Evolutionary conservation across 306 rosid genomes (phyloP), one percentile per base, ranked within the genome.

Genomic region (Amphicarpaea edgeworthii): DNA sequence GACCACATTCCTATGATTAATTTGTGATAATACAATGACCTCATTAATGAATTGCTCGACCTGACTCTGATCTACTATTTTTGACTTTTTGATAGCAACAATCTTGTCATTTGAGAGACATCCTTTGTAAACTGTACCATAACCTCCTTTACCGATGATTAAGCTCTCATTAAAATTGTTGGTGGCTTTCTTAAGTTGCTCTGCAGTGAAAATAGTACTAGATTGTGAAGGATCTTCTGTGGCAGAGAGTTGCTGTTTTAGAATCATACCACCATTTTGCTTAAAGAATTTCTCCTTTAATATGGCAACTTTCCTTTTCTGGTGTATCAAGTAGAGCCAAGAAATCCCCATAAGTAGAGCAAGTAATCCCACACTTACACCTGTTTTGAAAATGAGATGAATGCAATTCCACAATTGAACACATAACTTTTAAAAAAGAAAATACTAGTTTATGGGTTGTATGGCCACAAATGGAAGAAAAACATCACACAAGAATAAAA

Each of bases 1-100:
- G 4, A 79, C 89, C 57, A 85, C 84, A 63, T 85, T 86, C 4
- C 83, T 78, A 0, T 84, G 90, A 21, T 82, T 83, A 45, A 88
- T 79, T 84, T 84, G 88, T 6, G 87, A 81, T 0, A 86, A 64
- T n/a, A 84, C 75, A 4, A 70, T 21, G 1, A 86, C 81, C 65
- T 86, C 87, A 12, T 88, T 84, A 0, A 82, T n/a, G 3, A 77
- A 78, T 23, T 60, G 57, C 6, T 78, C 53, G 1, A 37, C 40
- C n/a, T 60, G 77, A 4, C 2, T 24, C 0, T 5, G 19, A 15
- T 70, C 72, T 2, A 4, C 6, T 3, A 11, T 15, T 37, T 11
- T 49, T 0, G 77, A 70, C 72, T 61, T 70, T 1, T 78, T 78
- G 14, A 78, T 17, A 12, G 82, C 82, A 1, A 78, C 65, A 2